Evolutionary conservation across 164 flowering plant genomes (phyloP).

Genomic region (Stephania cephalantha): DNA sequence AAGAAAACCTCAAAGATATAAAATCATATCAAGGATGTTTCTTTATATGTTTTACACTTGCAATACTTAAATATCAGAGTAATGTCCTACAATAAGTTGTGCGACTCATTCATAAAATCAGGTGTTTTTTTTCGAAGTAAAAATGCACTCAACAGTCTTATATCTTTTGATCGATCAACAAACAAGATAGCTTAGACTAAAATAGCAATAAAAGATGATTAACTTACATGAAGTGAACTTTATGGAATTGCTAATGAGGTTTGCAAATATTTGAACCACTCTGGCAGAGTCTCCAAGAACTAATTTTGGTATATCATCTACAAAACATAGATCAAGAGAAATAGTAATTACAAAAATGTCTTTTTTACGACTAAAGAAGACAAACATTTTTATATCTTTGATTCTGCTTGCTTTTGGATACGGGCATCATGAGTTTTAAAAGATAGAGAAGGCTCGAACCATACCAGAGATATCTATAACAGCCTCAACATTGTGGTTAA

Average conservation of each 20-base stretch:
- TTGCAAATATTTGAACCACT: slow-evolving; percentile 91
- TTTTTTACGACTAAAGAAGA: neutral
- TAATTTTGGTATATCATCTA: slow-evolving; percentile 86
- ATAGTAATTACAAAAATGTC: neutral
- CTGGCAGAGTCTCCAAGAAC: slow-evolving; percentile 92
- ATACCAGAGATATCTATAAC: slow-evolving; percentile 86
- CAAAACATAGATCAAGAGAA: slow-evolving; percentile 9
- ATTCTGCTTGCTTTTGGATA: neutral
- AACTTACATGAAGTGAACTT: slow-evolving; percentile 90
- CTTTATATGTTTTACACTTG: neutral
- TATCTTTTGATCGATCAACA: neutral
- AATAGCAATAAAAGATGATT: neutral
- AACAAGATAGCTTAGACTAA: neutral
- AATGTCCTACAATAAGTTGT: neutral
- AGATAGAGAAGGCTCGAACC: slow-evolving; percentile 3
- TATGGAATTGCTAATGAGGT: slow-evolving; percentile 90
- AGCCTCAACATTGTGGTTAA: slow-evolving; percentile 81
- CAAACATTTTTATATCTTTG: slow-evolving; percentile 1
- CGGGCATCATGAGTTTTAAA: slow-evolving; percentile 3
- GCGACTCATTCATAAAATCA: neutral
- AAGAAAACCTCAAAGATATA: neutral
- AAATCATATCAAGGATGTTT: neutral
- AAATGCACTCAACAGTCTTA: neutral
- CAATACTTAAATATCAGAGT: neutral
- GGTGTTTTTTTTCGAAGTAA: neutral